Conservation (phyloP, 73 alveolate species). For the Paramecium tetraurelia region DNA sequence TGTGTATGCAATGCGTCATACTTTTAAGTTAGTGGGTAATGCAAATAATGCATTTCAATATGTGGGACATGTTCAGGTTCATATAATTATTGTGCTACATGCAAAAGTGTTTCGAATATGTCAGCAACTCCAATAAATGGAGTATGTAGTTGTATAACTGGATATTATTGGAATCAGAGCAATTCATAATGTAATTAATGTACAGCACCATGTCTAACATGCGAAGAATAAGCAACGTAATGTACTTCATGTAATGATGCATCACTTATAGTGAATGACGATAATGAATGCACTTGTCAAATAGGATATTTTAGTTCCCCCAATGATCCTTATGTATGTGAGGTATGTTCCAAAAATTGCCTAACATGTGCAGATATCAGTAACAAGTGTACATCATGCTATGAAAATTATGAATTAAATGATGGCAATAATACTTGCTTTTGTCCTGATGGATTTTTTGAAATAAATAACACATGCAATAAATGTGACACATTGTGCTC, state of each 20-base stretch:
- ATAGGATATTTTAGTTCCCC: background rate
- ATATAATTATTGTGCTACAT: background rate
- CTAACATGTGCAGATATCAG: background rate
- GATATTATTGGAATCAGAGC: background rate
- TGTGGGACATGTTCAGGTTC: background rate
- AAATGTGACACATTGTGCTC: background rate
- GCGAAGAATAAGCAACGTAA: background rate
- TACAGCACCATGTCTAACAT: background rate
- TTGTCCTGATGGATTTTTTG: background rate
- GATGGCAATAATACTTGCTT: background rate
- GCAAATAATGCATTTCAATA: background rate
- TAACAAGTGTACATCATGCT: background rate
- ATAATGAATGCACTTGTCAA: background rate
- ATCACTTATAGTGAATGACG: background rate
- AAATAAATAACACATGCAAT: background rate
- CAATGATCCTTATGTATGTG: background rate
- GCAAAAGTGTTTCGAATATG: background rate
- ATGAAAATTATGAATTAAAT: background rate
- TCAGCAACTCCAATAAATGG: background rate
- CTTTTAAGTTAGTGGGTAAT: background rate
- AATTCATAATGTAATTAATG: background rate
- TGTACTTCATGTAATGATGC: background rate
- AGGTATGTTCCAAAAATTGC: background rate
- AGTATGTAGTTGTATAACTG: background rate
- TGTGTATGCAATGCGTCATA: background rate